Evolutionary conservation across 805 yeast genomes (phyloP), one percentile per base, ranked within the genome.

Genomic region (Candida tallmaniae): DNA sequence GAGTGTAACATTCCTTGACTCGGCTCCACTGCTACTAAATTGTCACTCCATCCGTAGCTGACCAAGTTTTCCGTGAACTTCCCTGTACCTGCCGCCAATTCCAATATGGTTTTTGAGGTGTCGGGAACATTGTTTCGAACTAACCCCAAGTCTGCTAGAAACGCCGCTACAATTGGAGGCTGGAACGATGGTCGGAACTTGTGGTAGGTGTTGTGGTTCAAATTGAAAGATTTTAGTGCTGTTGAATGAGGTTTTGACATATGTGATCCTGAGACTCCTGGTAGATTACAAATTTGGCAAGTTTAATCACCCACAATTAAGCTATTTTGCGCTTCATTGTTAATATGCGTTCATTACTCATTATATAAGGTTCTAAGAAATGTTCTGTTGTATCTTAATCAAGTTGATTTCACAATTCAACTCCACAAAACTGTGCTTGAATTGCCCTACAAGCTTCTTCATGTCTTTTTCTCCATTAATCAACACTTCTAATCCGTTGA

Each of bases 61-160:
- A 59, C 53, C 16, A 78, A 52, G 27, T 65, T 56, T 18, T 51
- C 54, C 2, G 83, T 78, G 58, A 78, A 78, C 44, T 77, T 77
- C 7, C 84, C 83, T 0, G 83, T 78, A 0, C 83, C 84, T 9
- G 75, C 72, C 2, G 80, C 84, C 14, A 78, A 47, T 33, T 78
- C 84, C 24, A 70, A 39, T 6, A 70, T 51, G 4, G 34, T 44
- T 36, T 60, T 60, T 6, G 47, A 40, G 5, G 49, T 50, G 10
- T 39, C 23, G 24, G 47, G 47, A 5, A n/a, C 32, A 33, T 34
- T 38, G n/a, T 38, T 31, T n/a, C n/a, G n/a, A 2, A 47, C 40
- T 14, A 76, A 46, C 0, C 52, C 54, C 19, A 72, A 48, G 8
- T 60, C 62, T 4, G 45, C 44, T n/a, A 74, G 46, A 38, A 75